Evolutionary conservation across 805 yeast species (phyloP).

Genomic region (Sporopachydermia quercuum): DNA sequence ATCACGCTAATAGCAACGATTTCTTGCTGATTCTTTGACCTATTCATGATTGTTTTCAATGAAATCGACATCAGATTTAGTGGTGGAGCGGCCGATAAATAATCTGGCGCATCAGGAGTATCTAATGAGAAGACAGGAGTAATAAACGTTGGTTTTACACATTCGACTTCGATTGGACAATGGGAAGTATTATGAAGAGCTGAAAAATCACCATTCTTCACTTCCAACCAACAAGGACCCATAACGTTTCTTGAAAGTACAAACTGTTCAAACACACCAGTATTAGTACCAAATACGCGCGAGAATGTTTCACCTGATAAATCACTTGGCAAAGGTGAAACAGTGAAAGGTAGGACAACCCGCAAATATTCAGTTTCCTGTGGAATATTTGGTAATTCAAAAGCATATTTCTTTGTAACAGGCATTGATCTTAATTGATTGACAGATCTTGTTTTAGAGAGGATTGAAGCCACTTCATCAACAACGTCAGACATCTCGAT

Average conservation of each 20-base stretch:
- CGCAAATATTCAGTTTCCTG: slow-evolving; percentile 66
- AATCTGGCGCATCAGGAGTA: slow-evolving; percentile 17
- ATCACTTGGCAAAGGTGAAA: slow-evolving; percentile 36
- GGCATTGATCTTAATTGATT: slow-evolving; percentile 54
- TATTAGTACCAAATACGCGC: slow-evolving; percentile 64
- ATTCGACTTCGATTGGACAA: slow-evolving; percentile 62
- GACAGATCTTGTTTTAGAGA: slow-evolving; percentile 48
- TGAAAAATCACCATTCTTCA: slow-evolving; percentile 46
- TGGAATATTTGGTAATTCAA: slow-evolving; percentile 73
- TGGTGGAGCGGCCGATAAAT: slow-evolving; percentile 38
- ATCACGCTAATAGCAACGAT: slow-evolving; percentile 73
- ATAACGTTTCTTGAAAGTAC: slow-evolving; percentile 69
- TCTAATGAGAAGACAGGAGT: slow-evolving; percentile 26
- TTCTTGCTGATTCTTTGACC: slow-evolving; percentile 68
- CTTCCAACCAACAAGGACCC: slow-evolving; percentile 97
- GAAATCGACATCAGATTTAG: slow-evolving; percentile 62
- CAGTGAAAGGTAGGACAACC: slow-evolving; percentile 52
- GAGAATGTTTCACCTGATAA: slow-evolving; percentile 63
- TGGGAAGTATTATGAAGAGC: slow-evolving; percentile 54
- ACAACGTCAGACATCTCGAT: slow-evolving; percentile 45
- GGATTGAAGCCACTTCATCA: slow-evolving; percentile 56
- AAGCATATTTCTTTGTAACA: slow-evolving; percentile 68
- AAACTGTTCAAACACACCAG: slow-evolving; percentile 72
- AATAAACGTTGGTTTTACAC: slow-evolving; percentile 32
- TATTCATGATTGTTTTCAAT: slow-evolving; percentile 67